Evolutionary conservation across 2,329 filamentous ascomycete genomes (phyloP), one percentile per base, ranked within the genome.

Genomic region (Pseudogymnoascus verrucosus): DNA sequence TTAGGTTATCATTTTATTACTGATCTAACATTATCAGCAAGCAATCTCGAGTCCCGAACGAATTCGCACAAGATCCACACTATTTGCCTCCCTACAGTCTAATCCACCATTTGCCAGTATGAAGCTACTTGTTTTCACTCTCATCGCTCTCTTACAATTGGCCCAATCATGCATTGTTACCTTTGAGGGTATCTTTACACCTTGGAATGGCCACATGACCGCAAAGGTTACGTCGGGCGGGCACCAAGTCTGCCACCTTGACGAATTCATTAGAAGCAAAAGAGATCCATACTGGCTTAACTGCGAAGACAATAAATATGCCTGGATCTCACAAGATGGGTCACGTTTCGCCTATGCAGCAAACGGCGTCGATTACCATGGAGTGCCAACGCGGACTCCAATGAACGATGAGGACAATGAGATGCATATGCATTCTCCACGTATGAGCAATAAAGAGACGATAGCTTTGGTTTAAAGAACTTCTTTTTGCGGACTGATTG

Each of bases 301-400:
- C 47, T 54, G 47, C 47, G 10, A 54, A 31, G 14, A 34, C 26
- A 23, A 19, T 7, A 11, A 19, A 16, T 31, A 54, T 31, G 4
- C 47, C 47, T 54, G 47, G 47, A 31, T 54, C 47, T 54, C n/a
- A 23, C n/a, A 19, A 16, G 47, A 54, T 31, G 47, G 47, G 14
- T 12, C 26, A 54, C 26, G 26, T 11, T 54, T 54, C 26, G 47
- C 47, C 26, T 31, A 54, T 31, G 47, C 47, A 31, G 47, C 47
- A 54, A 16, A 54, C n/a, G 47, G 47, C 26, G 26, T 54, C 5
- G 47, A 54, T 54, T 54, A 54, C n/a, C 47, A 54, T 54, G 47
- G 26, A 5, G n/a, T 19, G 4, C 47, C 47, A 31, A 31, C n/a
- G n/a, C n/a, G 47, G 47, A 19, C n/a, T 16, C 47, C 47, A 54